A percentile compares a stretch with the other conserved stretches of the same genome.
phyloP scores from a whole-genome alignment of 352 stramenopile species.

The Pythium biforme region DNA sequence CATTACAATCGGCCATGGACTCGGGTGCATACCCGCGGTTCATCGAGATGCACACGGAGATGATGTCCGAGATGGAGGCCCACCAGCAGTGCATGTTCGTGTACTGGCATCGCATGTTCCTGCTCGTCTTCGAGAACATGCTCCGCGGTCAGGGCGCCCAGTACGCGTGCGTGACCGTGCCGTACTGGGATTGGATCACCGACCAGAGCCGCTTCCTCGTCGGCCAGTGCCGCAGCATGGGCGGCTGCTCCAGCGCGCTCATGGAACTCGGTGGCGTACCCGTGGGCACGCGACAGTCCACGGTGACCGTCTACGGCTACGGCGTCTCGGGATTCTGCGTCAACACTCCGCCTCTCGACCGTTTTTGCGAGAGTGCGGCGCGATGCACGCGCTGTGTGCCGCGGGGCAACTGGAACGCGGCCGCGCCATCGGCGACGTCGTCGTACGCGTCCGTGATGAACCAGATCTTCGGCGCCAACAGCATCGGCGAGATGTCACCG shows the following conservation, averaged over 20 bases:
- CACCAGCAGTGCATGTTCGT: slow-evolving; percentile 72
- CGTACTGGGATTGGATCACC: slow-evolving; percentile 77
- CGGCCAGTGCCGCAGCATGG: slow-evolving; percentile 43
- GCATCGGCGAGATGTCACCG: slow-evolving; percentile 55
- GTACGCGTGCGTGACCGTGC: slow-evolving; percentile 71
- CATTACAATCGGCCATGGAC: slow-evolving; percentile 33
- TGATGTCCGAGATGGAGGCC: slow-evolving; percentile 28
- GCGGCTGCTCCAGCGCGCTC: slow-evolving; percentile 42
- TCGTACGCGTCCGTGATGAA: slow-evolving; percentile 49
- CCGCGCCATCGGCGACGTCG: slow-evolving; percentile 26
- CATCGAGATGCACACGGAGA: slow-evolving; percentile 33
- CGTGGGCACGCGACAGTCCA: not conserved
- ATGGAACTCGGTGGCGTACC: slow-evolving; percentile 41
- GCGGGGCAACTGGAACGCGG: slow-evolving; percentile 41
- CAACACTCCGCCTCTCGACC: slow-evolving; percentile 31
- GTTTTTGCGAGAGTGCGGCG: slow-evolving; percentile 48
- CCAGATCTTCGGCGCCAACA: slow-evolving; percentile 48
- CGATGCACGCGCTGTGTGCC: slow-evolving; percentile 50
- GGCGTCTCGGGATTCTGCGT: slow-evolving; percentile 41
- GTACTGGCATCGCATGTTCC: slow-evolving; percentile 78
- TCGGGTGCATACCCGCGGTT: slow-evolving; percentile 30
- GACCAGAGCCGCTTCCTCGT: slow-evolving; percentile 40
- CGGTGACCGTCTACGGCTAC: slow-evolving; percentile 39
- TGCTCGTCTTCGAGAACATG: slow-evolving; percentile 83
- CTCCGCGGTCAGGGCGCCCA: slow-evolving; percentile 51